Conservation (phyloP, 1,284 basidiomycete species). For the Xanthoconium separans region DNA sequence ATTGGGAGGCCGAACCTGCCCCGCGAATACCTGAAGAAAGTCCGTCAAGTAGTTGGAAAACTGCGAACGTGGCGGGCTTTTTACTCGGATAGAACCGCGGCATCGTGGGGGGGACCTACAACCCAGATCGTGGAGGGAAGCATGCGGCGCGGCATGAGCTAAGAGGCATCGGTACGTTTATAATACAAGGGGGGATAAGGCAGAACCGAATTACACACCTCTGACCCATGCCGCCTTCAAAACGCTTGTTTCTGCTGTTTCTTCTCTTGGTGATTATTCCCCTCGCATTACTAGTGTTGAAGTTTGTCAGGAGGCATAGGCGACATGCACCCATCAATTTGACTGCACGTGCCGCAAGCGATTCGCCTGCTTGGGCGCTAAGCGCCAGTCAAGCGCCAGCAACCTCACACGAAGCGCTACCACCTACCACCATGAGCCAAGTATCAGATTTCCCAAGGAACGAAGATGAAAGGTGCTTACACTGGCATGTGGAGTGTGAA, state of each 20-base stretch:
- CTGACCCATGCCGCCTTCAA: slow-evolving; percentile 9
- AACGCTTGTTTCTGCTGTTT: slow-evolving; percentile 19
- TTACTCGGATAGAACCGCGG: neutral
- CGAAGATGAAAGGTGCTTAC: slow-evolving; percentile 31
- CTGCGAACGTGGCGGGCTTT: neutral
- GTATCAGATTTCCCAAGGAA: slow-evolving; percentile 36
- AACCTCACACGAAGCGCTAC: neutral
- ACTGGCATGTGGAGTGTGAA: neutral
- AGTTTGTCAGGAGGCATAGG: neutral
- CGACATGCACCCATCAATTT: neutral
- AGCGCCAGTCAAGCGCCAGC: slow-evolving; percentile 7
- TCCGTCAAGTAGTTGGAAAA: neutral
- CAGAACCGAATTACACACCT: slow-evolving; percentile 1
- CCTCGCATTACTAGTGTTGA: neutral
- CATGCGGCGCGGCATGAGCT: slow-evolving; percentile 3
- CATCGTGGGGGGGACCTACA: neutral
- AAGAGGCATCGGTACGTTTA: slow-evolving; percentile 8
- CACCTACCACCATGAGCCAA: slow-evolving; percentile 37
- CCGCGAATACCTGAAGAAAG: neutral
- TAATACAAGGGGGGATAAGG: slow-evolving; percentile 5
- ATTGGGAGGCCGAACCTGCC: neutral
- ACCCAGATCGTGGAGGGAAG: neutral
- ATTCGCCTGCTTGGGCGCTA: slow-evolving; percentile 10
- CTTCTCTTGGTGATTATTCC: slow-evolving; percentile 10
- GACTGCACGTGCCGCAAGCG: slow-evolving; percentile 18